phyloP scores from a whole-genome alignment of 768 basidiomycete genomes.

The Termitomyces sp. region DNA sequence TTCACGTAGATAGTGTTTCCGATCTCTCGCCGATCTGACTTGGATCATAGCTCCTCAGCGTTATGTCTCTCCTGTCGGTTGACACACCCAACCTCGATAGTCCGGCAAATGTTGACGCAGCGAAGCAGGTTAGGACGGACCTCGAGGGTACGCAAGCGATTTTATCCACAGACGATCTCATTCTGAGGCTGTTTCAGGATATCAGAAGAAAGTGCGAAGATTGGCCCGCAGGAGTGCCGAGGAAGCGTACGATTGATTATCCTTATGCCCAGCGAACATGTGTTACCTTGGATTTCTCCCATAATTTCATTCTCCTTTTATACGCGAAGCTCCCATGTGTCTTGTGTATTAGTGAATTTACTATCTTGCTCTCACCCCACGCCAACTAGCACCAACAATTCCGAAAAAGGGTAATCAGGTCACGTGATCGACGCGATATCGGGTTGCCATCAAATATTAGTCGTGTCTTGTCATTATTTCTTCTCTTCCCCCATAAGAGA shows the following conservation, averaged over 20 bases:
- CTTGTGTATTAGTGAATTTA: conserved; percentile 6
- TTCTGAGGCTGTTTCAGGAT: conserved; percentile 42
- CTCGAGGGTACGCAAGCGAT: conserved; percentile 42
- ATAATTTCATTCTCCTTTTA: conserved; percentile 5
- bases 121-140: conserved; percentile 77
- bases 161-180: background rate
- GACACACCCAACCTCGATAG: conserved; percentile 90
- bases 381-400: background rate
- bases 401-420: conserved; percentile 1
- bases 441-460: conserved; percentile 1
- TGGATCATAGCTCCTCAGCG: conserved; percentile 75
- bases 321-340: conserved; percentile 4
- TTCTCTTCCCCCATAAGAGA: background rate
- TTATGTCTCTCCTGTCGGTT: conserved; percentile 92
- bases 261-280: conserved; percentile 6
- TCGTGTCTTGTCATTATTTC: conserved; percentile 7
- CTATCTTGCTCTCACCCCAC: background rate
- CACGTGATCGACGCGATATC: conserved; percentile 16
- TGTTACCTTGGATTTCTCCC: background rate
- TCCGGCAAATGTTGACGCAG: conserved; percentile 95
- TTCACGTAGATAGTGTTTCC: background rate
- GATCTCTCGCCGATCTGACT: conserved; percentile 8
- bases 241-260: conserved; percentile 69
- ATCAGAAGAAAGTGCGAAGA: conserved; percentile 95
- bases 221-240: conserved; percentile 86